phyloP scores from a whole-genome alignment of 257 asterid genomes.

The Solanum virginianum region DNA sequence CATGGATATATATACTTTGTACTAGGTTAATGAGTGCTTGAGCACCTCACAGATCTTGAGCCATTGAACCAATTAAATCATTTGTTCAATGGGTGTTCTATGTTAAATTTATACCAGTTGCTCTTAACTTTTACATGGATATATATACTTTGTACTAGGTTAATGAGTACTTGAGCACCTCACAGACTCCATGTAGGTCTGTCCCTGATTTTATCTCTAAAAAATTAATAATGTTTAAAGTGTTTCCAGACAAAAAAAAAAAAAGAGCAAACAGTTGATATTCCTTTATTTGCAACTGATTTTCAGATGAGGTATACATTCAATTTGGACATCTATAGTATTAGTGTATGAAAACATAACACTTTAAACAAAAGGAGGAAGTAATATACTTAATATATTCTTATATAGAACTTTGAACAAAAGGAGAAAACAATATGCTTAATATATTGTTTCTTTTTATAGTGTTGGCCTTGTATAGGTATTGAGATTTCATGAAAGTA shows the following conservation, averaged over 20 bases:
- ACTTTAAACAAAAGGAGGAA: neutral
- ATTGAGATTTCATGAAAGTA: neutral
- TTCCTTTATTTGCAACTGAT: neutral
- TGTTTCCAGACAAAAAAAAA: neutral
- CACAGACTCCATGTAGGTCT: too few species aligned
- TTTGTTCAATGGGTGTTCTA: too few species aligned
- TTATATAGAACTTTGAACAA: neutral
- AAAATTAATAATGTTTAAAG: neutral
- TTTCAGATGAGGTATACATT: neutral
- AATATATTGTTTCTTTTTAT: neutral
- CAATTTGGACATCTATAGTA: neutral
- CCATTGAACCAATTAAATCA: too few species aligned
- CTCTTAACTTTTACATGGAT: too few species aligned
- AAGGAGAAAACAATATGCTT: neutral
- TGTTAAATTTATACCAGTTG: too few species aligned
- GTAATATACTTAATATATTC: neutral
- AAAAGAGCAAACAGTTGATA: neutral
- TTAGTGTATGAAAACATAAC: neutral
- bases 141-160: too few species aligned
- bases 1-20: too few species aligned
- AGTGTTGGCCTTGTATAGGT: neutral
- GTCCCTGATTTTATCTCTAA: neutral
- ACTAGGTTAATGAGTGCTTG: too few species aligned
- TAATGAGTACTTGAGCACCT: too few species aligned
- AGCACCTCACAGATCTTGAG: too few species aligned